Conservation (phyloP, 495 filamentous ascomycete species). For the Collariella sp. region DNA sequence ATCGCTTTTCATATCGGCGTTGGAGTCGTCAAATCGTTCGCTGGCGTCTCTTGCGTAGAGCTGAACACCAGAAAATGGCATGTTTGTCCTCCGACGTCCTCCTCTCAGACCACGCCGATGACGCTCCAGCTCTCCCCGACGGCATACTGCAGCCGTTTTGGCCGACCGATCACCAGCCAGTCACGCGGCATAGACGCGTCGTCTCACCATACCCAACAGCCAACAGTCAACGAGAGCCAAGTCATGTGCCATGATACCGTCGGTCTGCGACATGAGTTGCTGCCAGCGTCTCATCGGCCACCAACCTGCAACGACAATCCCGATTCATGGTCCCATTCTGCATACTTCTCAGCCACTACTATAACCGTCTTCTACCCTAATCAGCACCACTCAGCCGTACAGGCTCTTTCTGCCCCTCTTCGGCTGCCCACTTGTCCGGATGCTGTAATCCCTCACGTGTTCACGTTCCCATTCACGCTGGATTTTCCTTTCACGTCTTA, state of each 20-base stretch:
- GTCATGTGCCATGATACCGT: slow-evolving; percentile 4
- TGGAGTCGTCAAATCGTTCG: background rate
- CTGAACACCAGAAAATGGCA: too few species aligned
- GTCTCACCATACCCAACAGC: background rate
- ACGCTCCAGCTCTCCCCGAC: background rate
- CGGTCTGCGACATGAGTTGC: background rate
- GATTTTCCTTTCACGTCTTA: background rate
- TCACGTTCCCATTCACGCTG: background rate
- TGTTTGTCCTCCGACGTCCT: background rate
- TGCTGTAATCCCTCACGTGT: background rate
- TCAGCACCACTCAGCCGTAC: slow-evolving; percentile 9
- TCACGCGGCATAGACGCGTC: background rate
- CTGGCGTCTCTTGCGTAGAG: background rate
- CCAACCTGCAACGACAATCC: background rate
- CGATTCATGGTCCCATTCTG: background rate
- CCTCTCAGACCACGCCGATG: background rate
- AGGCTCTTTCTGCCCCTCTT: background rate
- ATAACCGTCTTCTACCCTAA: background rate
- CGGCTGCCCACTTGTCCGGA: background rate
- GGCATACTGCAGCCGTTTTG: background rate
- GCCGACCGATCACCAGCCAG: background rate
- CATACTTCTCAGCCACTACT: background rate
- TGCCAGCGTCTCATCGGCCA: background rate
- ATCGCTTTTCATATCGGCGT: background rate
- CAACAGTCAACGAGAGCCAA: background rate